Base-by-base conservation (phyloP, 768 basidiomycete species). In the Hydnomerulius pinastri region DNA sequence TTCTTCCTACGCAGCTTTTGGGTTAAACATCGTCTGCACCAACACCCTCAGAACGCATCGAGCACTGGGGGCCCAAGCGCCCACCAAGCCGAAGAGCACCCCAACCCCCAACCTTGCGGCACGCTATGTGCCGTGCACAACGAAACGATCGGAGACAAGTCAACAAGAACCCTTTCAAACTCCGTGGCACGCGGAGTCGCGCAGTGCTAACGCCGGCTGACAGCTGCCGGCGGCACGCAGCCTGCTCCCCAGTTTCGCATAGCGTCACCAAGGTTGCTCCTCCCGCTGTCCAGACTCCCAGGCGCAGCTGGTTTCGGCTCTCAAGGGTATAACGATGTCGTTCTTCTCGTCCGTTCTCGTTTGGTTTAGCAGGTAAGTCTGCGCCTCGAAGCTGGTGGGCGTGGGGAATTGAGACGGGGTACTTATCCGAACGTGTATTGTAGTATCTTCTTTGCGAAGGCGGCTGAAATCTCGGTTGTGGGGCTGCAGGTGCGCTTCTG, bases 381-480 rank as follows among this genome's bases (percentile, higher is more conserved):
- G 3, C 13, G 12, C 6, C 41, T 38, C 23, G 11, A 41, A 4
- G 24, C 4, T 30, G 6, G 6, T 23, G 6, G 25, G 13, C 1
- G 8, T 33, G n/a, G 8, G 24, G 4, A 18, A 13, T 9, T 11
- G 8, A 21, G 7, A 10, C n/a, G 6, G 11, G 25, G 12, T 33
- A 15, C 47, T 46, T 1, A 48, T 4, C 23, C 27, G 41, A 40
- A 4, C 38, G 27, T 41, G 35, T 54, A 12, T 20, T 48, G 13
- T 55, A 89, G 87, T 40, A 71, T 94, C 37, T 92, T 96, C 77
- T 93, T 93, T 72, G 80, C 90, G 27, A 94, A 89, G 64, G 76
- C 86, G 17, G 87, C 91, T 27, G 92, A 95, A 69, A 85, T 95
- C 55, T 86, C 90, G 8, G 86, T 96, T n/a, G 91, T 96, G 43